Conservation (phyloP, 164 flowering plant species). For the Stephania japonica region DNA sequence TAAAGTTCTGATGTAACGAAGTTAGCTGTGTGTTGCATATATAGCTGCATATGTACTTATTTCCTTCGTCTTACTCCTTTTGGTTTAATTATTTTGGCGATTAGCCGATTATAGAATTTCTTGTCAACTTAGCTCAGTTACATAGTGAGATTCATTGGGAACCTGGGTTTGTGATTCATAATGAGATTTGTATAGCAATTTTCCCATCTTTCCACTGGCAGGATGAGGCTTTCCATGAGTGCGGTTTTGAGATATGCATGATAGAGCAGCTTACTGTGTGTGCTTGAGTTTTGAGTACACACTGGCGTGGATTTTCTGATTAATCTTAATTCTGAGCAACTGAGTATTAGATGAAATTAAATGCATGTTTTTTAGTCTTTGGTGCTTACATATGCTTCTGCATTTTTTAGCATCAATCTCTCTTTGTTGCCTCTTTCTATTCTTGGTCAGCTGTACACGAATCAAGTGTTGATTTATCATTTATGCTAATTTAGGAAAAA, state of each 20-base stretch:
- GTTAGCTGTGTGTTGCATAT: no score
- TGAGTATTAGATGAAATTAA: no score
- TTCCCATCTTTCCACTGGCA: background rate
- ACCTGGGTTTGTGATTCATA: background rate
- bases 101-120: background rate
- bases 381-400: background rate
- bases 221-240: background rate
- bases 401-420: background rate
- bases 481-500: slow-evolving; percentile 51
- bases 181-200: no score
- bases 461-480: background rate
- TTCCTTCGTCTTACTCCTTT: background rate
- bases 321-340: no score
- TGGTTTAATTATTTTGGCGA: background rate
- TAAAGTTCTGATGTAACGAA: no score
- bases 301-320: no score
- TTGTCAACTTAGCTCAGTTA: background rate
- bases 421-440: background rate
- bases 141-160: background rate
- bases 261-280: no score
- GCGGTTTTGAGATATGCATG: background rate
- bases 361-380: background rate
- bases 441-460: background rate
- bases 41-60: background rate
- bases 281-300: no score